Evolutionary conservation across 805 yeast species (phyloP).

Genomic region (Sungouiozyma intestinalis): DNA sequence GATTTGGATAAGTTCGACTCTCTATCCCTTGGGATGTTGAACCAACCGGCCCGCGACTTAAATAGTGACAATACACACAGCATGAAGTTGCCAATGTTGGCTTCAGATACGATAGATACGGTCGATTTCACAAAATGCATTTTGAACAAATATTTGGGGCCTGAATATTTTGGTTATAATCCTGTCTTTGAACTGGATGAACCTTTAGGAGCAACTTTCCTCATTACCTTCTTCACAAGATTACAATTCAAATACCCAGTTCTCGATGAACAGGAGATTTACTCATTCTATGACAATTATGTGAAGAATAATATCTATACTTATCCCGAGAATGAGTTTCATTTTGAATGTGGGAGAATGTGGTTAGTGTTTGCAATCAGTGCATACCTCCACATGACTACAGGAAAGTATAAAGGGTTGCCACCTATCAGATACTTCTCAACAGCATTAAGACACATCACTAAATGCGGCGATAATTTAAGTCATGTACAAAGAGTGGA

Average conservation of each 20-base stretch:
- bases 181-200: constrained; percentile 46
- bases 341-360: constrained; percentile 45
- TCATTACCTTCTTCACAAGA: constrained; percentile 44
- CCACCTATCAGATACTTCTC: constrained; percentile 47
- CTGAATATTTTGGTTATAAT: constrained; percentile 35
- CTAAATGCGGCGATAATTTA: constrained; percentile 34
- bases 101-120: constrained; percentile 28
- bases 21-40: not conserved
- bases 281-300: constrained; percentile 40
- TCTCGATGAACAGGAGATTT: constrained; percentile 43
- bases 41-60: not conserved
- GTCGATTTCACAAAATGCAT: constrained; percentile 33
- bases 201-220: constrained; percentile 37
- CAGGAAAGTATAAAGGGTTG: constrained; percentile 46
- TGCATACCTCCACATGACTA: constrained; percentile 42
- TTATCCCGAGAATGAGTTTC: constrained; percentile 30
- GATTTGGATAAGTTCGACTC: not conserved
- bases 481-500: constrained; percentile 40
- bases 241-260: constrained; percentile 49
- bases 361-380: constrained; percentile 45
- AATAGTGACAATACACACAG: not conserved
- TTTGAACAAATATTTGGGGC: constrained; percentile 37
- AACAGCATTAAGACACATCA: constrained; percentile 47
- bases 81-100: constrained; percentile 8
- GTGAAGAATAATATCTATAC: constrained; percentile 34